Evolutionary conservation across 345 rosid genomes (phyloP).

Genomic region (Crucihimalaya himalaica): DNA sequence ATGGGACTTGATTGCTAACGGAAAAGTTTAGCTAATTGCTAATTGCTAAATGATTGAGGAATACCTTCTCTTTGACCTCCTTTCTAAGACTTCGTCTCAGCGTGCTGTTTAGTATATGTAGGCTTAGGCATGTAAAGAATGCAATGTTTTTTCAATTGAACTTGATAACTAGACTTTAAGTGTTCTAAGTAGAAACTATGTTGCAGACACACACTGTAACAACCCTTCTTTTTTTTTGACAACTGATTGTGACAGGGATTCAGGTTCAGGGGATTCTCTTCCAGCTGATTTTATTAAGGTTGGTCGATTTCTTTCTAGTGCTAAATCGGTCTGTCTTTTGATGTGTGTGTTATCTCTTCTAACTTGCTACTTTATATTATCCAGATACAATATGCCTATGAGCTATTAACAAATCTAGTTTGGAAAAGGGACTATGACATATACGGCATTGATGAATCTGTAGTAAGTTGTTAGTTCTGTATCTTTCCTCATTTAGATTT

Average conservation of each 20-base stretch:
- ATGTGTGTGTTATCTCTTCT: background rate
- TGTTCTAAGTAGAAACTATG: background rate
- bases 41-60: conserved; percentile 5
- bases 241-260: conserved; percentile 55
- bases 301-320: conserved; percentile 13
- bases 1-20: too few relatives aligned
- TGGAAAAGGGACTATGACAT: conserved; percentile 88
- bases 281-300: conserved; percentile 69
- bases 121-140: conserved; percentile 10
- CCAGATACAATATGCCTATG: conserved; percentile 85
- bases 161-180: conserved; percentile 18
- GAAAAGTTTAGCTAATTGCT: background rate
- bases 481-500: conserved; percentile 7
- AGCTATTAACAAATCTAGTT: conserved; percentile 63
- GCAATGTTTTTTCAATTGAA: background rate
- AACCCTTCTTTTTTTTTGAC: background rate
- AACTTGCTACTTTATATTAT: conserved; percentile 15
- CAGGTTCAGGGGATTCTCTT: conserved; percentile 47
- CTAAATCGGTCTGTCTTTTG: background rate
- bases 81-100: background rate
- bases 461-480: conserved; percentile 52
- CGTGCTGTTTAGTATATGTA: conserved; percentile 3
- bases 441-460: conserved; percentile 76
- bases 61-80: too few relatives aligned
- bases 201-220: background rate